Evolutionary conservation across 2,329 filamentous ascomycete species (phyloP).

Genomic region (Epichloe sylvatica): DNA sequence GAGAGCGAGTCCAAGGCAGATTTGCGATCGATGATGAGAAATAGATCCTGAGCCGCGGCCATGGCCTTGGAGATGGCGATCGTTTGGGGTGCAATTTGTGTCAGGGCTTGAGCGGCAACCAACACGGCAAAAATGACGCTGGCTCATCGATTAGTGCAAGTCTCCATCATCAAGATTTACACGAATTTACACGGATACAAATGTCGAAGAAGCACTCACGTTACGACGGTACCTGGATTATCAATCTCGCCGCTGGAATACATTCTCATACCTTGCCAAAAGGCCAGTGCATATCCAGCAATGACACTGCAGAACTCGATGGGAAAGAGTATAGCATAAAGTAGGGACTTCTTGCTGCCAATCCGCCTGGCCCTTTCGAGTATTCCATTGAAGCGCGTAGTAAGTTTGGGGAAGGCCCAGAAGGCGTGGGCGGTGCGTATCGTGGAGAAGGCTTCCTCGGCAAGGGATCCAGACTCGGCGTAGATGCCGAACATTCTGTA

Average conservation of each 20-base stretch:
- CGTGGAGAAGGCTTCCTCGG: conserved; percentile 34
- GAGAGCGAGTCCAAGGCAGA: conserved; percentile 30
- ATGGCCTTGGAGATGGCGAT: conserved; percentile 32
- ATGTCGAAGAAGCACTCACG: conserved; percentile 17
- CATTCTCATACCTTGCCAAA: conserved; percentile 38
- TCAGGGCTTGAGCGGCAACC: conserved; percentile 31
- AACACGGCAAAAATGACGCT: conserved; percentile 35
- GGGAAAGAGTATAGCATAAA: conserved; percentile 30
- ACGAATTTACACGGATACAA: conserved; percentile 13
- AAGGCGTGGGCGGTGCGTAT: conserved; percentile 38
- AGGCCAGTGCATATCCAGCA: conserved; percentile 32
- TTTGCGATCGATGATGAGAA: conserved; percentile 31
- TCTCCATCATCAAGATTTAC: conserved; percentile 7
- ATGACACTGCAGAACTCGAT: conserved; percentile 34
- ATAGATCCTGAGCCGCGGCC: conserved; percentile 32
- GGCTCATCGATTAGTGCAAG: background rate
- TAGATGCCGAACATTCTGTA: conserved; percentile 30
- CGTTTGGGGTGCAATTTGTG: conserved; percentile 31
- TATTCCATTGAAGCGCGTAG: conserved; percentile 26
- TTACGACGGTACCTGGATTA: conserved; percentile 31
- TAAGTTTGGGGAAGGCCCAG: conserved; percentile 30
- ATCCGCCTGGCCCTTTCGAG: conserved; percentile 25
- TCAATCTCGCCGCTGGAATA: conserved; percentile 29
- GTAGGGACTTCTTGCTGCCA: conserved; percentile 28
- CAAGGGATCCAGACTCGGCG: conserved; percentile 28